Evolutionary conservation across 495 filamentous ascomycete species (phyloP), one percentile per base, ranked within the genome.

Genomic region (Hyaloscypha variabilis): DNA sequence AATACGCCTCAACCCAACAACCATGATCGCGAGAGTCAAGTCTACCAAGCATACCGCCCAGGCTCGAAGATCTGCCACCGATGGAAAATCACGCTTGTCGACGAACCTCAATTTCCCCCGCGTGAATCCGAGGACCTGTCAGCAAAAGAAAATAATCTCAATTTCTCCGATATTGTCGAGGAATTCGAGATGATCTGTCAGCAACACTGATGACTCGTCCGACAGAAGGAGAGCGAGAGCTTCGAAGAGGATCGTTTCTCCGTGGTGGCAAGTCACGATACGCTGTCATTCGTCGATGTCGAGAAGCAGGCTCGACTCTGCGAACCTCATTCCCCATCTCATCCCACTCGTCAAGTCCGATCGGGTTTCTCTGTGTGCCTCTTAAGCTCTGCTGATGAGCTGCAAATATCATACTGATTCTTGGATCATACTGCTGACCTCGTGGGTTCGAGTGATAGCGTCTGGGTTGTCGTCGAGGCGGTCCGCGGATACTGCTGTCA

Each of bases 371-470:
- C 29, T 24, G 13, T 19, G 61, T 50, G 25, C 58, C 66, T 52
- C 51, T 53, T 28, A 67, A 26, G 23, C 39, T 65, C 25, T 65
- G 64, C 53, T 67, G 71, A 36, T 73, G 68, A 30, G 65, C 63
- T 36, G 69, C 66, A 62, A 73, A 70, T 14, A 73, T 67, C 58
- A 53, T 54, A 34, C 67, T 70, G 54, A 71, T 73, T 24, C 69
- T 57, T 28, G 61, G 67, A 46, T 71, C 64, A 57, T 71, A 71
- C n/a, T 69, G 60, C 21, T 54, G 62, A 14, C 39, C 52, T 29
- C 66, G 62, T 13, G 55, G 8, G 23, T 58, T 57, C 25, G 28
- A 11, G 11, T 64, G 57, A 30, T 51, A 25, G 3, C 50, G 55
- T 64, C 56, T 58, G 8, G 21, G 57, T n/a, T 51, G 64, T 36